Conservation (phyloP, 495 filamentous ascomycete genomes). For the Aspergillus hancockii region DNA sequence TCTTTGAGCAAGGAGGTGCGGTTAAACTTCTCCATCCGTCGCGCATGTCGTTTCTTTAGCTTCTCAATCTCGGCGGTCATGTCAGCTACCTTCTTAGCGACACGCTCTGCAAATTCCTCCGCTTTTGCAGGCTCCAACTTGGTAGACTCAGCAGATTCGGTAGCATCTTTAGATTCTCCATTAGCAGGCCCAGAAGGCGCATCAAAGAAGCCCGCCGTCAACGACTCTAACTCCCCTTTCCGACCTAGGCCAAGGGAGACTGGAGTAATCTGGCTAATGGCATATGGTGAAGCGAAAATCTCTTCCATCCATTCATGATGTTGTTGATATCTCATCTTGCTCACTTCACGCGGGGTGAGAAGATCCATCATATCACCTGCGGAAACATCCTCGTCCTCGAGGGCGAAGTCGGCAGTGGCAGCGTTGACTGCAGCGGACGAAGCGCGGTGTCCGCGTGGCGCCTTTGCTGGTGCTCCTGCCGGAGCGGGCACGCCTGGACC, state of each 20-base stretch:
- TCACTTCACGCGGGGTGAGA: constrained; percentile 84
- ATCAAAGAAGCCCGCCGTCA: constrained; percentile 81
- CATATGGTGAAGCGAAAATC: constrained; percentile 84
- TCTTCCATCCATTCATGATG: constrained; percentile 99
- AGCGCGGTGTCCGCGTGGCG: constrained; percentile 41
- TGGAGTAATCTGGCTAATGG: constrained; percentile 79
- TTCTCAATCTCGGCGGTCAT: constrained; percentile 77
- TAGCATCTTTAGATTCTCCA: constrained; percentile 36
- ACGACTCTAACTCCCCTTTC: constrained; percentile 75
- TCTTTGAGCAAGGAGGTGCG: constrained; percentile 62
- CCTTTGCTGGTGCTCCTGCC: constrained; percentile 32
- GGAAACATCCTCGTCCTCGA: constrained; percentile 86
- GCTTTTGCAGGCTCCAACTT: constrained; percentile 67
- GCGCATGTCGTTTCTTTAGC: constrained; percentile 76
- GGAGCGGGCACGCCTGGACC: constrained; percentile 31
- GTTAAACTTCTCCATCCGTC: constrained; percentile 70
- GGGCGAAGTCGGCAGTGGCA: constrained; percentile 51
- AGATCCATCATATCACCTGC: constrained; percentile 86
- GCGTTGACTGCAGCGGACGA: constrained; percentile 37
- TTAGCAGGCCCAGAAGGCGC: constrained; percentile 44
- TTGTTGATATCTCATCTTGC: constrained; percentile 79
- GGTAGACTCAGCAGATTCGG: constrained; percentile 53
- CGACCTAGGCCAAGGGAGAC: constrained; percentile 84
- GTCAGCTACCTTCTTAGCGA: constrained; percentile 61
- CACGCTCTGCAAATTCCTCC: constrained; percentile 75